phyloP scores from a whole-genome alignment of 768 basidiomycete species.

The Infundibulicybe gibba region DNA sequence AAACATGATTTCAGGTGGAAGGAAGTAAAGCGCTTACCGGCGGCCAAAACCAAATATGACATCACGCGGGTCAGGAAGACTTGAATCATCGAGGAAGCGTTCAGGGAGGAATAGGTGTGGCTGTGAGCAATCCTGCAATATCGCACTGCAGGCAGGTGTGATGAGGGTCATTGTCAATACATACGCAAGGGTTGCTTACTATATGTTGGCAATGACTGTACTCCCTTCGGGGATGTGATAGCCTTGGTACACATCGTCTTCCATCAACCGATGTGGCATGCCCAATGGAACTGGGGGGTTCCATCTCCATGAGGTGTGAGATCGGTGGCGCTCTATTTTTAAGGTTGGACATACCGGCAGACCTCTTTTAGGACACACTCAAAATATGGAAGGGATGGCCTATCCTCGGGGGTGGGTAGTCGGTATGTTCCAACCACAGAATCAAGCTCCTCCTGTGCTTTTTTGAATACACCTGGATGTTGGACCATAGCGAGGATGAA shows the following conservation, averaged over 20 bases:
- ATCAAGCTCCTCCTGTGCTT: constrained; percentile 52
- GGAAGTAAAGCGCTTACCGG: constrained; percentile 26
- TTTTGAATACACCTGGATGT: constrained; percentile 44
- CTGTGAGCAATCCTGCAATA: constrained; percentile 39
- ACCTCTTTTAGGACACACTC: constrained; percentile 45
- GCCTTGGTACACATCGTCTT: constrained; percentile 45
- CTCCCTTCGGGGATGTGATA: constrained; percentile 43
- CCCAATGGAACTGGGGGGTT: constrained; percentile 46
- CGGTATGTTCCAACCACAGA: constrained; percentile 37
- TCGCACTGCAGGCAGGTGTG: constrained; percentile 24
- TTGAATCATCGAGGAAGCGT: constrained; percentile 37
- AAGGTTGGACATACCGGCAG: constrained; percentile 29
- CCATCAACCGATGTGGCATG: constrained; percentile 49
- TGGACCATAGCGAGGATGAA: constrained; percentile 55
- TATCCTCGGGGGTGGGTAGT: constrained; percentile 43
- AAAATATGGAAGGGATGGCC: constrained; percentile 42
- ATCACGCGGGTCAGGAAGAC: constrained; percentile 40
- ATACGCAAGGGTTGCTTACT: constrained; percentile 22
- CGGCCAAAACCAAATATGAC: constrained; percentile 58
- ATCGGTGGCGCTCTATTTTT: not conserved
- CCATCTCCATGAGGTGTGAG: constrained; percentile 28
- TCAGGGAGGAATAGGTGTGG: constrained; percentile 48
- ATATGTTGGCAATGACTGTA: constrained; percentile 41
- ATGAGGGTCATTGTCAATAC: not conserved
- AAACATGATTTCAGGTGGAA: not conserved